Conservation (phyloP, 2,329 filamentous ascomycete species). For the Ophiostoma quercus region DNA sequence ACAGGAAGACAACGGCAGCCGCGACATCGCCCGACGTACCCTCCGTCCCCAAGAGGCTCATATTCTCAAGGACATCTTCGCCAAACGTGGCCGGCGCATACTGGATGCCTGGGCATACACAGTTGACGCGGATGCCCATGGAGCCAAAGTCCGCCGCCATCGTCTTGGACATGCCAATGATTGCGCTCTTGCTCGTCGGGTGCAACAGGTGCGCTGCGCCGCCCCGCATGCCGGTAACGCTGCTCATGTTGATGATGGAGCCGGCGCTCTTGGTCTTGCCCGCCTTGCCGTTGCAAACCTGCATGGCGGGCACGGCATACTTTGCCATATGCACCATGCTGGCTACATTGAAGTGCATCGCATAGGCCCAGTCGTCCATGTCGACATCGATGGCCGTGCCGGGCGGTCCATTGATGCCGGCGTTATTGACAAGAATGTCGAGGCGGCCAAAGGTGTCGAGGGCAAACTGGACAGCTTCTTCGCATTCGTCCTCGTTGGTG, state of each 20-base stretch:
- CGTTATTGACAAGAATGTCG: background rate
- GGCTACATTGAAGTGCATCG: background rate
- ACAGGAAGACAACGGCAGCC: background rate
- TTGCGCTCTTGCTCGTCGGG: conserved; percentile 30
- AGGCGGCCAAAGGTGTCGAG: background rate
- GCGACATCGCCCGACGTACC: background rate
- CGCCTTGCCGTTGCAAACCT: conserved; percentile 41
- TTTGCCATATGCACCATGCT: background rate
- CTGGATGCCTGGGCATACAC: background rate
- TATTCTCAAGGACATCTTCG: background rate
- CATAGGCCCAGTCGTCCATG: background rate
- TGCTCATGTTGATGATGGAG: conserved; percentile 57
- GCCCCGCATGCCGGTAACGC: conserved; percentile 51
- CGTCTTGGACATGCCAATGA: background rate
- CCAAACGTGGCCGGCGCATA: background rate
- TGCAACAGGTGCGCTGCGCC: conserved; percentile 44
- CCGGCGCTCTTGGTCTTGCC: conserved; percentile 35
- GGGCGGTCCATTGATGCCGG: background rate
- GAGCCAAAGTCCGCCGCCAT: background rate
- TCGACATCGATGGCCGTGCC: background rate
- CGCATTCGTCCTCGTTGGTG: background rate
- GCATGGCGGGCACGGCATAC: background rate
- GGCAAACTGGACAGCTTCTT: background rate
- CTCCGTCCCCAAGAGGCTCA: background rate
- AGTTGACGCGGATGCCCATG: background rate